phyloP scores from a whole-genome alignment of 345 rosid genomes.

The Melastoma malabathricum region DNA sequence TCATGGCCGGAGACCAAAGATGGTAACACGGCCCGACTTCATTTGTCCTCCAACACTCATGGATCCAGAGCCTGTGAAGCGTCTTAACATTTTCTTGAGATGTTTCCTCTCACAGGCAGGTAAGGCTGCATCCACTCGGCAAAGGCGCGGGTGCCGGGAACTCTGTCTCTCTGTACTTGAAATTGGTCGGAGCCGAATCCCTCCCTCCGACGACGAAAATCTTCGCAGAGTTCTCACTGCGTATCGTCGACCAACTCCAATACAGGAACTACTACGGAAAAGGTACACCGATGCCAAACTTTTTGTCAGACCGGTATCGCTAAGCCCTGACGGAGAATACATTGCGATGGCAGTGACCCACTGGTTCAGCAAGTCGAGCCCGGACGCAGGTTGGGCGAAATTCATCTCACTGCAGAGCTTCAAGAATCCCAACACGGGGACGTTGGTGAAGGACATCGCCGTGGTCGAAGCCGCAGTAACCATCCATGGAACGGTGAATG shows the following conservation, averaged over 20 bases:
- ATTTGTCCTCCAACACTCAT: background rate
- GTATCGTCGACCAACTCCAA: conserved; percentile 19
- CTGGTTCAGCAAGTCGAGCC: conserved; percentile 21
- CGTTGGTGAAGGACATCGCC: conserved; percentile 17
- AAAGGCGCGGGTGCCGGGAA: conserved; percentile 11
- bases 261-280: conserved; percentile 15
- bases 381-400: conserved; percentile 16
- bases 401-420: conserved; percentile 15
- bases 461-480: conserved; percentile 26
- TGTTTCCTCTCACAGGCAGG: conserved; percentile 17
- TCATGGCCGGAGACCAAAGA: conserved; percentile 16
- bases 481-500: conserved; percentile 14
- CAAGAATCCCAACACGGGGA: conserved; percentile 5
- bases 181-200: conserved; percentile 10
- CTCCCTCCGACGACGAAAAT: conserved; percentile 17
- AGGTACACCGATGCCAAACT: conserved; percentile 9
- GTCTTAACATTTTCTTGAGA: background rate
- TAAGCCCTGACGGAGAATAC: no score
- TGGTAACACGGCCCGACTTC: conserved; percentile 17
- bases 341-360: conserved; percentile 21
- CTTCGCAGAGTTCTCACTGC: conserved; percentile 17
- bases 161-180: conserved; percentile 19
- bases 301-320: background rate
- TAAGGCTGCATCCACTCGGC: conserved; percentile 24
- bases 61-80: background rate